phyloP scores from a whole-genome alignment of 148 eudicot genomes.

The Silene uniflora region DNA sequence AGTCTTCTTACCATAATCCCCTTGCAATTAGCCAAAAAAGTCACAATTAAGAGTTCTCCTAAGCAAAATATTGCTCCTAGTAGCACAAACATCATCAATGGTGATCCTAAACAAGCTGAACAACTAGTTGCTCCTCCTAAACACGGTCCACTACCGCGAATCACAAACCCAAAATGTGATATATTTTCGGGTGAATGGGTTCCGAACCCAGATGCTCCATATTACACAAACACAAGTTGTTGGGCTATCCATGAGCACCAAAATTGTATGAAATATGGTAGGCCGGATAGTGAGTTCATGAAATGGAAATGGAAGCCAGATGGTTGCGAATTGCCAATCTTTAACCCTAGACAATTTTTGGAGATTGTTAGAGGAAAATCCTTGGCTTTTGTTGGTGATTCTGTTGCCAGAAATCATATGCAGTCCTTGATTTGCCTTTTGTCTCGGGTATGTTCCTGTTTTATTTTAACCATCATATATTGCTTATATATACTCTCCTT shows the following conservation, averaged over 20 bases:
- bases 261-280: conserved; percentile 45
- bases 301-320: conserved; percentile 60
- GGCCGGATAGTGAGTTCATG: conserved; percentile 45
- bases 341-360: conserved; percentile 42
- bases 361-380: conserved; percentile 44
- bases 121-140: conserved; percentile 1
- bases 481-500: too few species aligned
- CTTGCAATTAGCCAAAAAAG: conserved; percentile 19
- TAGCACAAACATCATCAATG: background rate
- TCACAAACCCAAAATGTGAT: conserved; percentile 34
- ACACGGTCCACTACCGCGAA: conserved; percentile 10
- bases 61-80: background rate
- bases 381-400: conserved; percentile 58
- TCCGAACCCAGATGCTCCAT: conserved; percentile 47
- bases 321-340: conserved; percentile 40
- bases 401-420: conserved; percentile 61
- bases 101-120: too few species aligned
- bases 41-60: background rate
- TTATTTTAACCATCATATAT: too few species aligned
- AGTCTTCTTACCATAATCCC: conserved; percentile 30
- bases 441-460: conserved; percentile 60
- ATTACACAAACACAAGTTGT: conserved; percentile 42
- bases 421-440: conserved; percentile 57
- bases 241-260: conserved; percentile 53
- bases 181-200: conserved; percentile 60